These are phyloP conservation scores for Maudiozyma bulderi DNA, from an alignment of 805 yeast genomes.

Conservation along the genomic window DNA sequence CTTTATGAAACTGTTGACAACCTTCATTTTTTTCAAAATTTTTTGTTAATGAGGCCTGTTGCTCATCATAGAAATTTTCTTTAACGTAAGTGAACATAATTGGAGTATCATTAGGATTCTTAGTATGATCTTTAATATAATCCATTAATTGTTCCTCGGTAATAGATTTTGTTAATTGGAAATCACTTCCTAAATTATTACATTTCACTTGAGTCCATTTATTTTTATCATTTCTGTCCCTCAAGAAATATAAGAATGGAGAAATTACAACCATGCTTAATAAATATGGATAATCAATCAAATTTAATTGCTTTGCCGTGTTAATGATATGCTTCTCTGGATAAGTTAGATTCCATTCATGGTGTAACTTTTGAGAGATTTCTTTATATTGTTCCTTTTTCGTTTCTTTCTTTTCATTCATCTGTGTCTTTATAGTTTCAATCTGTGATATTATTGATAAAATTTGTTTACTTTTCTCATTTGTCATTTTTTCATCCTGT, in stretches of 20 bases:
- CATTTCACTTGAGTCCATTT: constrained; percentile 16
- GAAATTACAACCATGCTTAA: constrained; percentile 22
- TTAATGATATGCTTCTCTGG: constrained; percentile 21
- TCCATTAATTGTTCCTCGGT: constrained; percentile 14
- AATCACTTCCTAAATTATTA: constrained; percentile 10
- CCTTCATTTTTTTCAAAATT: constrained; percentile 17
- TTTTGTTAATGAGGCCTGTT: constrained; percentile 7
- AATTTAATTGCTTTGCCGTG: constrained; percentile 16
- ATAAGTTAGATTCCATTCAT: constrained; percentile 22
- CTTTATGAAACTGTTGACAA: constrained; percentile 12
- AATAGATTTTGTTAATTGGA: constrained; percentile 10
- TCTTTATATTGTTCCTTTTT: constrained; percentile 22
- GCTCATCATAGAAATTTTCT: constrained; percentile 12
- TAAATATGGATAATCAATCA: constrained; percentile 22
- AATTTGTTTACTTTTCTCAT: constrained; percentile 10
- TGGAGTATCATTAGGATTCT: constrained; percentile 21
- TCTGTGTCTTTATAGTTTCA: neutral
- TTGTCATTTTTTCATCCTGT: constrained; percentile 5
- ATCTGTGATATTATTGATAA: neutral
- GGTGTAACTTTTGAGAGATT: constrained; percentile 18
- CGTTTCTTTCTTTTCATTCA: constrained; percentile 6
- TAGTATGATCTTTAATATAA: constrained; percentile 16
- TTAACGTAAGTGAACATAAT: constrained; percentile 24
- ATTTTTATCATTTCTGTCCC: constrained; percentile 3
- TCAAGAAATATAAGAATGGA: constrained; percentile 20